Conservation (phyloP, 75 land plant species). For the Pseudotsuga menziesii region DNA sequence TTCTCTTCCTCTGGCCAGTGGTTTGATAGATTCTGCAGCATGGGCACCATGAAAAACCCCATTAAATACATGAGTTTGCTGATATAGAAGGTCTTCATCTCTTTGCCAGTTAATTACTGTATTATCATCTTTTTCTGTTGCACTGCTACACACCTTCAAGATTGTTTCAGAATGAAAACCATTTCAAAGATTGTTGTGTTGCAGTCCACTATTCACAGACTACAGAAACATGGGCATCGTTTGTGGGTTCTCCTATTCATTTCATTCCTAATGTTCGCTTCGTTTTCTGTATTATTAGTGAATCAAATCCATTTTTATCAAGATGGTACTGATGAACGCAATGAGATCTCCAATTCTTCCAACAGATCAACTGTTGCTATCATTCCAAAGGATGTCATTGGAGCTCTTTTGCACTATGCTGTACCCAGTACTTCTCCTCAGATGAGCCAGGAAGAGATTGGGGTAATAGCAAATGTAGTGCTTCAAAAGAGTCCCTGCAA, state of each 20-base stretch:
- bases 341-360: background rate
- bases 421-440: slow-evolving; percentile 32
- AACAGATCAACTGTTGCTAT: background rate
- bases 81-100: background rate
- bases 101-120: too few relatives aligned
- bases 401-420: slow-evolving; percentile 66
- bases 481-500: slow-evolving; percentile 45
- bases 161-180: background rate
- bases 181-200: slow-evolving; percentile 49
- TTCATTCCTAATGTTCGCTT: slow-evolving; percentile 47
- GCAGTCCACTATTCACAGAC: slow-evolving; percentile 44
- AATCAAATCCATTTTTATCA: background rate
- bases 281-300: slow-evolving; percentile 29
- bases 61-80: background rate
- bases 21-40: background rate
- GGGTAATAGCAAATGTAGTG: slow-evolving; percentile 34
- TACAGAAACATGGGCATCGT: slow-evolving; percentile 24
- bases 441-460: slow-evolving; percentile 43
- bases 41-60: background rate
- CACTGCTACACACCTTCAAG: too few relatives aligned
- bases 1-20: background rate
- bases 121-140: too few relatives aligned
- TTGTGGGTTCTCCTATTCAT: slow-evolving; percentile 42
- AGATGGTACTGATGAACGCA: background rate
- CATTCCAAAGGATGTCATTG: slow-evolving; percentile 26